These are phyloP conservation scores for Neofusicoccum sp. DNA, from an alignment of 2,329 filamentous ascomycete genomes.

Conservation along the genomic window DNA sequence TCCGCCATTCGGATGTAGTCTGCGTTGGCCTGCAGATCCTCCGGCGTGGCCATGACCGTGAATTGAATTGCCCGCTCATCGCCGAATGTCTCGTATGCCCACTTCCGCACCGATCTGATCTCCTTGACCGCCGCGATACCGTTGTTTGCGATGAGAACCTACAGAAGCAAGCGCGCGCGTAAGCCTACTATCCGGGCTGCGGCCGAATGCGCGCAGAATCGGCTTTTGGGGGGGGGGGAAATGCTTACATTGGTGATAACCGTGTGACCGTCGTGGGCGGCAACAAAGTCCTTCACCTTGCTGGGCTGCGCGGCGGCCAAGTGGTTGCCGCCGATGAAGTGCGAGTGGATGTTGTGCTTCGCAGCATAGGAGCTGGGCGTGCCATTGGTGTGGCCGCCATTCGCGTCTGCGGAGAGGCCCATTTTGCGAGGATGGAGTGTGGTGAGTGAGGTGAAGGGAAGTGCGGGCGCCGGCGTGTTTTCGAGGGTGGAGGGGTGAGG, in stretches of 20 bases:
- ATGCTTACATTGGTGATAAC: conserved; percentile 91
- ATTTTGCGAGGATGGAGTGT: conserved; percentile 1
- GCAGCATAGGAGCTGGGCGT: conserved; percentile 70
- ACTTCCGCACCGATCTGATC: conserved; percentile 98
- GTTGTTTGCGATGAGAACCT: conserved; percentile 99
- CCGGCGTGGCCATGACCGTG: conserved; percentile 98
- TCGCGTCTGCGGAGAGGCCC: conserved; percentile 17
- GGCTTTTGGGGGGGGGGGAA: not conserved
- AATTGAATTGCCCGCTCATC: conserved; percentile 98
- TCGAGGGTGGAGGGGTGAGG: not conserved
- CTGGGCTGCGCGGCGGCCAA: conserved; percentile 79
- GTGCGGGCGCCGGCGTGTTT: not conserved
- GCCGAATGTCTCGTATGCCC: conserved; percentile 99
- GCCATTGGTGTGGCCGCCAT: conserved; percentile 49
- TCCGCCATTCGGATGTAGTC: conserved; percentile 99
- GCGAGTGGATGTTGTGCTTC: conserved; percentile 80
- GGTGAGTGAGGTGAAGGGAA: not conserved
- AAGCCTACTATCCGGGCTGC: not conserved
- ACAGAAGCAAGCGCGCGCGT: not conserved
- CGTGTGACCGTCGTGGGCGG: conserved; percentile 86
- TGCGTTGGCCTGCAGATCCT: conserved; percentile 95
- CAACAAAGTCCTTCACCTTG: conserved; percentile 95
- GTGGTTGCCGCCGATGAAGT: conserved; percentile 96
- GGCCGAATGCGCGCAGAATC: not conserved
- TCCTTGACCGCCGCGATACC: conserved; percentile 99